Base-by-base conservation (phyloP, 257 asterid species). In the Cruciata laevipes region DNA sequence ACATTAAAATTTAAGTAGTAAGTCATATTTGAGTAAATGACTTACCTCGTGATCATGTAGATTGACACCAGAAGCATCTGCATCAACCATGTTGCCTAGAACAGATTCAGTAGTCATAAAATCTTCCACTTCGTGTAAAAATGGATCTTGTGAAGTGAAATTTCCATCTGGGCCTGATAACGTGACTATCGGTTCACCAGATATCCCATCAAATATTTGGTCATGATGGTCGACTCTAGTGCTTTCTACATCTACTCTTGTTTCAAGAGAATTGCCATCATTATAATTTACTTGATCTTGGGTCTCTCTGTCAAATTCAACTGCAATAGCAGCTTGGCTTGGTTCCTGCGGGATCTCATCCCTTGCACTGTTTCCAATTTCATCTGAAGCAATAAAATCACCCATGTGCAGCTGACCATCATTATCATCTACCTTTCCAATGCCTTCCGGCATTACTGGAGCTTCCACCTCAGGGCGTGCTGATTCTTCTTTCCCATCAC, bases 81-180 rank as follows among this genome's bases (percentile, higher is more conserved):
- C 76, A 75, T 77, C 87, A 63, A 63, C 71, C 77, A 74, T 57
- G 62, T 71, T 73, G 65, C 78, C 71, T 17, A 65, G 80, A 82
- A 79, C 76, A 74, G 71, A 64, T 70, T 78, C 87, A 66, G 69
- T 74, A 62, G 25, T 66, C 73, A 70, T 67, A 0, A 69, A 75
- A 75, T 77, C 65, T 72, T 76, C 85, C 68, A 70, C 84, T 63
- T 70, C 62, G 32, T 76, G 70, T 70, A 81, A 66, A 74, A 70
- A 74, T 64, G 69, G 65, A 70, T 76, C 87, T 52, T 78, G 81
- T 68, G 67, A 51, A 67, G 51, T 75, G 78, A 70, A 66, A 17
- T 53, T 65, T 38, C 71, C 76, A 20, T 64, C 76, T 32, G 76
- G 77, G 71, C 65, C 71, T 6, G 76, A 71, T 69, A 71, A 63